These are phyloP conservation scores for Arthrocladium fulminans DNA, from an alignment of 2,329 filamentous ascomycete genomes.

Conservation along the genomic window DNA sequence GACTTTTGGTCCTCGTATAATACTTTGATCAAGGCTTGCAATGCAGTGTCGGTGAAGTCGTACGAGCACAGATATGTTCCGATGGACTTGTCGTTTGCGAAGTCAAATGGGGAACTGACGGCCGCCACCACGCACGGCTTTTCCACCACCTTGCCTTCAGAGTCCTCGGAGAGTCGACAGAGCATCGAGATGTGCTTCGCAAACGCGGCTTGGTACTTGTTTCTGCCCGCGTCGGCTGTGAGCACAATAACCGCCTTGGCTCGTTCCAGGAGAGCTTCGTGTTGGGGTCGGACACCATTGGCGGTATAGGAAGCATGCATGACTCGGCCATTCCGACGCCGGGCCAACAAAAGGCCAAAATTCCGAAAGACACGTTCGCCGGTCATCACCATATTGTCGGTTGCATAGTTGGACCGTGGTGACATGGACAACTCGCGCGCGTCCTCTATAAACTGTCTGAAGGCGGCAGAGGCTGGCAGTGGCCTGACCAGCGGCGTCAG, in stretches of 20 bases:
- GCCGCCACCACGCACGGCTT: conserved; percentile 87
- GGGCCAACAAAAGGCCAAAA: conserved; percentile 75
- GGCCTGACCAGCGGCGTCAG: conserved; percentile 86
- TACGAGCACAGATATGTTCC: conserved; percentile 93
- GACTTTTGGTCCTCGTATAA: conserved; percentile 66
- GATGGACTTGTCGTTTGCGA: conserved; percentile 83
- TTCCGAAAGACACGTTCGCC: conserved; percentile 89
- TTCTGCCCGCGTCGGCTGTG: conserved; percentile 87
- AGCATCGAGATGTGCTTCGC: conserved; percentile 96
- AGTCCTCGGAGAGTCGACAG: conserved; percentile 46
- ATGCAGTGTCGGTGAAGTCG: conserved; percentile 87
- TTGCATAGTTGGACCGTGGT: conserved; percentile 45
- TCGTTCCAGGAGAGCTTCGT: conserved; percentile 84
- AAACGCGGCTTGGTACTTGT: conserved; percentile 87
- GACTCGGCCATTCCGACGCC: conserved; percentile 75
- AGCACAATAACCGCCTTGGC: conserved; percentile 83
- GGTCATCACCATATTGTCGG: conserved; percentile 64
- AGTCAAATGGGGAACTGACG: conserved; percentile 93
- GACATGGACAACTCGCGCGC: conserved; percentile 38
- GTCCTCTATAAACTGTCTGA: conserved; percentile 46
- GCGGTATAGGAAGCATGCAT: conserved; percentile 92
- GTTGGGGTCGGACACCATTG: conserved; percentile 82
- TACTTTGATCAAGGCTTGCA: conserved; percentile 73
- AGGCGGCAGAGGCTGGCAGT: conserved; percentile 77
- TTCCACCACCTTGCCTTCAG: conserved; percentile 42